phyloP scores from a whole-genome alignment of 1,139 yeast species.

The Yamadazyma diddensiae region DNA sequence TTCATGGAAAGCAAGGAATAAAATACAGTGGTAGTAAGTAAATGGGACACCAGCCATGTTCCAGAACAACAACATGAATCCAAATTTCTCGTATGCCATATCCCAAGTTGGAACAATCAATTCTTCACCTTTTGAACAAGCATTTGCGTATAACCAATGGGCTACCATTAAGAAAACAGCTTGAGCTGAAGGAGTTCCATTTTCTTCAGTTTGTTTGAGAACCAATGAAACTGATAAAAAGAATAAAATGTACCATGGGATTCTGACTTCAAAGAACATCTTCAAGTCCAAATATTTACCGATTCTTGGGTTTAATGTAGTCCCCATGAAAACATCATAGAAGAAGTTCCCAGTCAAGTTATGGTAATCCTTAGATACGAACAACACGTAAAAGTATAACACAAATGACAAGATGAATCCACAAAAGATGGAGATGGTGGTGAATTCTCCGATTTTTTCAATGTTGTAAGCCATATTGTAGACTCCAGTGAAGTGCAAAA shows the following conservation, averaged over 20 bases:
- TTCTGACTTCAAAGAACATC: conserved; percentile 95
- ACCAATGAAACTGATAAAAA: conserved; percentile 74
- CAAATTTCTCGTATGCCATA: conserved; percentile 98
- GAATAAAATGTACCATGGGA: conserved; percentile 93
- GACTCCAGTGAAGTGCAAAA: conserved; percentile 68
- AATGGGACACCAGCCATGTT: conserved; percentile 98
- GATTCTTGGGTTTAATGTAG: conserved; percentile 92
- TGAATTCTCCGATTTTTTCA: conserved; percentile 84
- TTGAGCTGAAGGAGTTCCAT: conserved; percentile 79
- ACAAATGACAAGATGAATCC: conserved; percentile 67
- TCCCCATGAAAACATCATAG: conserved; percentile 95
- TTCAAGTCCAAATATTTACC: conserved; percentile 84
- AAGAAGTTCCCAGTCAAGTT: conserved; percentile 88
- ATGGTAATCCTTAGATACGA: conserved; percentile 70
- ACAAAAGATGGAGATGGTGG: conserved; percentile 82
- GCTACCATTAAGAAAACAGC: conserved; percentile 72
- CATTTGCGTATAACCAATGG: conserved; percentile 93
- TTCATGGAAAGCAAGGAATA: conserved; percentile 75
- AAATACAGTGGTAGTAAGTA: conserved; percentile 93
- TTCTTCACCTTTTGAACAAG: conserved; percentile 97
- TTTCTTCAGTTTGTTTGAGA: conserved; percentile 73
- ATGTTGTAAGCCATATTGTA: conserved; percentile 72
- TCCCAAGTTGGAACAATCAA: conserved; percentile 98
- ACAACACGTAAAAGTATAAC: conserved; percentile 62
- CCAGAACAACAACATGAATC: conserved; percentile 98